Evolutionary conservation across 306 rosid species (phyloP).

Genomic region (Crotalaria pallida): DNA sequence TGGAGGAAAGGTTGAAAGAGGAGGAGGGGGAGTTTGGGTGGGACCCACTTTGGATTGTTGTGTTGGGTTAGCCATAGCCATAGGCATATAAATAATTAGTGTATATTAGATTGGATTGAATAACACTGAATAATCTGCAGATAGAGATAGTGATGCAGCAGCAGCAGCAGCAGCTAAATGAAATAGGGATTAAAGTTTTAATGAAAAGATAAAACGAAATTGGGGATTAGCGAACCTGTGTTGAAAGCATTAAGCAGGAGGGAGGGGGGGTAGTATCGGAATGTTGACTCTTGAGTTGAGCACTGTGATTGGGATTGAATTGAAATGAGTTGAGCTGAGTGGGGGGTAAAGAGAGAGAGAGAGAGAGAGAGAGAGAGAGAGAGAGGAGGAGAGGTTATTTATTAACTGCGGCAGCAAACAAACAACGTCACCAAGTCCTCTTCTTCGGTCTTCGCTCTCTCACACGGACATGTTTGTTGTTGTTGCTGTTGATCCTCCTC

Average conservation of each 20-base stretch:
- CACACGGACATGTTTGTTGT: background rate
- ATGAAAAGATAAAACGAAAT: background rate
- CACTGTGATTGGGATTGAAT: no score
- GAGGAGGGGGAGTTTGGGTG: slow-evolving; percentile 24
- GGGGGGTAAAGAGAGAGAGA: background rate
- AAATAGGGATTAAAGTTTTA: slow-evolving; percentile 31
- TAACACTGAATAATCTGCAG: background rate
- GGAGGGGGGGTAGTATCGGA: background rate
- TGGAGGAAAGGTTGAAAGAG: slow-evolving; percentile 38
- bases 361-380: background rate
- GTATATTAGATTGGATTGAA: no score
- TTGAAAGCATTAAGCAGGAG: background rate
- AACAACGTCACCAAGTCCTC: background rate
- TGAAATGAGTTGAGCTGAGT: background rate
- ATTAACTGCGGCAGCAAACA: background rate
- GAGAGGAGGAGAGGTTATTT: no score
- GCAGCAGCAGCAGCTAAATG: background rate
- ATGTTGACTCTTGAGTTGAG: background rate
- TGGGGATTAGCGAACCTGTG: slow-evolving; percentile 29
- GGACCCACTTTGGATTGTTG: slow-evolving; percentile 38
- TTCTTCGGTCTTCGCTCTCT: background rate
- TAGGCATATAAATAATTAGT: no score
- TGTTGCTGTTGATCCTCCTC: no score
- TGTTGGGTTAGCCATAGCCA: slow-evolving; percentile 45
- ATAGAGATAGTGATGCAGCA: background rate